Evolutionary conservation across 306 rosid genomes (phyloP), one percentile per base, ranked within the genome.

Genomic region (Lagenaria siceraria): DNA sequence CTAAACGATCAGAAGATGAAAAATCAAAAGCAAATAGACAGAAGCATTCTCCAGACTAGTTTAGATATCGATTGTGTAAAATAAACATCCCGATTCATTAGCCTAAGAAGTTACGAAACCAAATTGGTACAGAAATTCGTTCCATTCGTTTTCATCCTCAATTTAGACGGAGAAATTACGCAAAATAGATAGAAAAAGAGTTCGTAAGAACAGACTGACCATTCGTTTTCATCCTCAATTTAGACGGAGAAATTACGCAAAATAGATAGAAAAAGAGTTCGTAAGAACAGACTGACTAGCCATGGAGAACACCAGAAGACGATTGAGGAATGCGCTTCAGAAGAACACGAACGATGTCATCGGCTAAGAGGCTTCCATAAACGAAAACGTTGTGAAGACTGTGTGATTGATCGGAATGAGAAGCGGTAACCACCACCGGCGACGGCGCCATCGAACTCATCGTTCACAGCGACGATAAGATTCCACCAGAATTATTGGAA

Each of bases 291-390:
- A 92, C 99, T 77, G 48, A 92, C 99, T 75, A 85, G 89, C 70
- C 83, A 10, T 71, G 29, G 63, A 95, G 97, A 63, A 77, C 75
- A 49, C 97, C 97, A 53, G 84, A 15, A 33, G 89, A 62, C 2
- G 97, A 76, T 6, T 69, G 65, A 83, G 99, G 97, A 43, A 88
- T 46, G 25, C 99, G 97, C 1, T 88, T 86, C 56, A 92, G 56
- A 77, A 95, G 96, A 15, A 77, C 78, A 1, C 81, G 83, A 15
- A 93, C 93, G 72, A 95, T 90, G 38, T 92, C 99, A 53, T 92
- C 97, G 11, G 97, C 91, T 48, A 88, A 70, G 63, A 95, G 93
- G 81, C 92, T 89, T 15, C 97, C 96, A 75, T 95, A 95, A 14
- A 92, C 97, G 86, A 95, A 95, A 19, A 95, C 97, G 85, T 9